Evolutionary conservation across 1,139 yeast genomes (phyloP), one percentile per base, ranked within the genome.

Genomic region (Pichia sp.): DNA sequence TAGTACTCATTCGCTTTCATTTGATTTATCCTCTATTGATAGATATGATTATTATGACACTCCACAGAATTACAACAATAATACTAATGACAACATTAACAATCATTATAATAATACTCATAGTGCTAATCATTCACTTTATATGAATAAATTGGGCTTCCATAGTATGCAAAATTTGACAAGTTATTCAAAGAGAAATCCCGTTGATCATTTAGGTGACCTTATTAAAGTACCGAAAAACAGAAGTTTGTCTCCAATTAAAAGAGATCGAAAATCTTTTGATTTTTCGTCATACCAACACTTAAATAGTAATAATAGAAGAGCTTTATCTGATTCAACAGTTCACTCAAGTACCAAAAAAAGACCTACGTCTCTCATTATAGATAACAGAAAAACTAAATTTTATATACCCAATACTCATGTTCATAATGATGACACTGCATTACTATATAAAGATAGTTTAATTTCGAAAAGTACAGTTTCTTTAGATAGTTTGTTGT

Each of bases 301-400:
- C 10, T 27, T 34, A 14, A 51, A 51, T 10, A 19, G 19, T n/a
- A 34, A n/a, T 31, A 5, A 13, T 10, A 46, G 43, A 16, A 31
- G 55, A 34, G 28, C 47, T 16, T n/a, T 25, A 6, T 52, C 55
- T 5, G 55, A 52, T 29, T 52, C 55, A 19, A 49, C 55, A 28
- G 13, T 52, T 18, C 34, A 44, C 36, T 42, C 42, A 25, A 5
- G 3, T 14, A 19, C 53, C 22, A 50, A 42, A 10, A 29, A 49
- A 29, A 52, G 55, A 42, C 53, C 53, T 16, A 41, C 30, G 11
- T 52, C 53, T 3, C 31, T 43, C 19, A 52, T 52, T 33, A n/a
- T 47, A 3, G 54, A 52, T 25, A 16, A 44, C 18, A 44, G 31
- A 28, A 49, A 36, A 42, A 48, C 51, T 18, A 22, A 25, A 19